phyloP scores from a whole-genome alignment of 1,139 yeast species.

The Debaryomyces sp. region DNA sequence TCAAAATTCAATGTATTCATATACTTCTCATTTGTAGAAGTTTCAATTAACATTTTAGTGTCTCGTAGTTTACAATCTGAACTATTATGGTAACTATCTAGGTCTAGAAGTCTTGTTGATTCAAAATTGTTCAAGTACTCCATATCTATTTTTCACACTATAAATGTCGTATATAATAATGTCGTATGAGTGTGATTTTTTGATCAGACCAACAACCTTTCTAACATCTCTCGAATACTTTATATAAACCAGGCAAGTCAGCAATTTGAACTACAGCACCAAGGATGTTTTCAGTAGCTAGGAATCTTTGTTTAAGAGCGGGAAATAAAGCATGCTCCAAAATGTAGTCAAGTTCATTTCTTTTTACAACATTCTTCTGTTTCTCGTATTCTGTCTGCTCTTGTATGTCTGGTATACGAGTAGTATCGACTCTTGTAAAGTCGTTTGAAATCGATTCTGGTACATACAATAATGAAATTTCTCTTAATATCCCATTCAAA shows the following conservation, averaged over 20 bases:
- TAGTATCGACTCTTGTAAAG: conserved; percentile 3
- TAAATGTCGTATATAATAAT: conserved; percentile 1
- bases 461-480: conserved; percentile 71
- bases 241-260: conserved; percentile 86
- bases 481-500: conserved; percentile 61
- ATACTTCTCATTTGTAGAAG: conserved; percentile 25
- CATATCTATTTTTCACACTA: background rate
- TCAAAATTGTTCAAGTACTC: background rate
- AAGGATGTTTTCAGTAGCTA: conserved; percentile 61
- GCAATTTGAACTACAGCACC: conserved; percentile 80
- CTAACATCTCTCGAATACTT: conserved; percentile 88
- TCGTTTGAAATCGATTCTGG: conserved; percentile 56
- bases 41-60: conserved; percentile 23
- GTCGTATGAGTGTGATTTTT: conserved; percentile 2
- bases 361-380: conserved; percentile 15
- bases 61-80: background rate
- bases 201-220: background rate
- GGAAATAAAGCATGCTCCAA: conserved; percentile 72
- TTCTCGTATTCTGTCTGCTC: conserved; percentile 17
- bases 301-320: conserved; percentile 57
- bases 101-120: background rate
- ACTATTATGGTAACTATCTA: background rate
- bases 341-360: conserved; percentile 26
- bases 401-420: conserved; percentile 14
- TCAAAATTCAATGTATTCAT: conserved; percentile 38